These are phyloP conservation scores for Pochonia chlamydosporia DNA, from an alignment of 2,329 filamentous ascomycete species.

Conservation along the genomic window DNA sequence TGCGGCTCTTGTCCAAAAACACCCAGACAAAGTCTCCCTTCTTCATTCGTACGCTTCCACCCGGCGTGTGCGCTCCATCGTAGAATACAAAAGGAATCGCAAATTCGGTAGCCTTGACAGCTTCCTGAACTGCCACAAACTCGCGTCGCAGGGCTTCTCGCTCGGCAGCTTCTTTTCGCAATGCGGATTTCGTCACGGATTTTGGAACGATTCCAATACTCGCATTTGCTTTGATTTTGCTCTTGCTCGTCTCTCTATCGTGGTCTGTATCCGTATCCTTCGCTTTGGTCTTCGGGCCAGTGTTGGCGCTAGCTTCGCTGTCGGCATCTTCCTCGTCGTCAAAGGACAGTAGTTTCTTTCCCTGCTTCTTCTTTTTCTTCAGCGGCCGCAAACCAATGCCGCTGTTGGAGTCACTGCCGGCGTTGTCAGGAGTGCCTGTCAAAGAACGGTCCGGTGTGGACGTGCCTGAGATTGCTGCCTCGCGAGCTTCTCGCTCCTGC, in stretches of 20 bases:
- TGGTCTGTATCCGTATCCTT: conserved; percentile 18
- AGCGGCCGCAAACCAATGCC: conserved; percentile 18
- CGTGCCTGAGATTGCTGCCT: conserved; percentile 43
- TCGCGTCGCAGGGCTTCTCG: conserved; percentile 75
- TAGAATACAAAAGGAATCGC: conserved; percentile 95
- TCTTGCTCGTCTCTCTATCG: conserved; percentile 9
- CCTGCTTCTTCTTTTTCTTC: conserved; percentile 38
- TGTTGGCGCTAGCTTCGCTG: conserved; percentile 22
- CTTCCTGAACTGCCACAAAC: conserved; percentile 76
- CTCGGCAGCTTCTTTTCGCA: conserved; percentile 73
- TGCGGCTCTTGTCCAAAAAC: conserved; percentile 85
- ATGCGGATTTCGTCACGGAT: conserved; percentile 60
- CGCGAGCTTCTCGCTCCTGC: conserved; percentile 75
- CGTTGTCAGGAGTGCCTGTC: conserved; percentile 41
- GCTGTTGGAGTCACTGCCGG: conserved; percentile 26
- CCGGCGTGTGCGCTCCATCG: conserved; percentile 84
- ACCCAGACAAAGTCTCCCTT: conserved; percentile 94
- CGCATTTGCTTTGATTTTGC: conserved; percentile 57
- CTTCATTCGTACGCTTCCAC: conserved; percentile 77
- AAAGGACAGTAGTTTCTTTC: conserved; percentile 54
- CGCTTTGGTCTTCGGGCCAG: background rate
- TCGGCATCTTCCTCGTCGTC: conserved; percentile 58
- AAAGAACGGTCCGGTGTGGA: conserved; percentile 45
- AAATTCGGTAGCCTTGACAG: conserved; percentile 84
- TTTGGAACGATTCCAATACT: conserved; percentile 64